These are phyloP conservation scores for Monotropa hypopitys DNA, from an alignment of 179 eudicot species.

Conservation along the genomic window DNA sequence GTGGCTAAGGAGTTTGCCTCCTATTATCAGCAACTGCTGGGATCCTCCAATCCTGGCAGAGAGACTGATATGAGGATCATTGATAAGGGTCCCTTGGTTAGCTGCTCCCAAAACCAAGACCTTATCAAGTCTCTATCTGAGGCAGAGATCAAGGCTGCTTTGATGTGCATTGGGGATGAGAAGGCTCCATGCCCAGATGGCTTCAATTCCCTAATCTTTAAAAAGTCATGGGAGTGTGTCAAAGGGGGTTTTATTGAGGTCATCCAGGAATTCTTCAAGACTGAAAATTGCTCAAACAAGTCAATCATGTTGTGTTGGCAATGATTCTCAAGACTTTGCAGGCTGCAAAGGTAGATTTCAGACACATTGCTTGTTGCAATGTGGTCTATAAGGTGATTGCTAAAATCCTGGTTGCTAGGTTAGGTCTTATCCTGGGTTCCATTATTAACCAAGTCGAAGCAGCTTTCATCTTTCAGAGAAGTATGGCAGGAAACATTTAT, in stretches of 20 bases:
- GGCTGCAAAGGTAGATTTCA: neutral
- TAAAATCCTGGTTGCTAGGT: neutral
- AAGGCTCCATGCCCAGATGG: constrained; percentile 9
- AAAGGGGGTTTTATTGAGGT: neutral
- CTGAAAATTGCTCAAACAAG: neutral
- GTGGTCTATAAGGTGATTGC: neutral
- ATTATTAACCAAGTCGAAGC: neutral
- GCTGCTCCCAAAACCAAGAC: no score
- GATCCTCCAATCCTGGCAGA: no score
- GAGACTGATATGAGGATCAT: no score
- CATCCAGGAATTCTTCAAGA: neutral
- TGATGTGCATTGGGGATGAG: neutral
- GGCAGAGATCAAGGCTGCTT: neutral
- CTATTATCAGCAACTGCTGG: no score
- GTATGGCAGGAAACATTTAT: neutral
- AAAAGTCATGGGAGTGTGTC: neutral
- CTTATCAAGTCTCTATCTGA: neutral
- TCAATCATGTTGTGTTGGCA: neutral
- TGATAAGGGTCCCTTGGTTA: no score
- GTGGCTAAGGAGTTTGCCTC: no score
- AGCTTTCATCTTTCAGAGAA: neutral
- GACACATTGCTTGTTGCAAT: neutral
- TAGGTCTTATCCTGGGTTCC: neutral
- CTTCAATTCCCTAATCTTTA: neutral
- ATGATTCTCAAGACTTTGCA: neutral